These are phyloP conservation scores for Stygiomarasmius scandens DNA, from an alignment of 1,284 basidiomycete genomes.

Conservation along the genomic window DNA sequence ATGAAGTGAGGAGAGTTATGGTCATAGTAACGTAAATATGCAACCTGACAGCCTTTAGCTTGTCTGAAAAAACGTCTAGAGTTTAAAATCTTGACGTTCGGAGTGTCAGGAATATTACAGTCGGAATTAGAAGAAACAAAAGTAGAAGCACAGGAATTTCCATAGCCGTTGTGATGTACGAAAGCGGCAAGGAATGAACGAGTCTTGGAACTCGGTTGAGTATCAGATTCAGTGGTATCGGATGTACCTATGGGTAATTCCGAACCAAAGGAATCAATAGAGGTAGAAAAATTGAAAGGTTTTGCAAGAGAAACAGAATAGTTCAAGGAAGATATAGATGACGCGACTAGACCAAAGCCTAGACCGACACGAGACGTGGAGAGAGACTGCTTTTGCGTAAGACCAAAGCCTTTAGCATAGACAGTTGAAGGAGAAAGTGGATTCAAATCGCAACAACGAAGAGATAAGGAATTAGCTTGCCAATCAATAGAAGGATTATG, in stretches of 20 bases:
- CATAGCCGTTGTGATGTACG: constrained; percentile 1
- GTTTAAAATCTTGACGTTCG: not conserved
- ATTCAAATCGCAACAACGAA: constrained; percentile 8
- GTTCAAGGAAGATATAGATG: not conserved
- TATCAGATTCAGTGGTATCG: not conserved
- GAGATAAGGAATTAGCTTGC: not conserved
- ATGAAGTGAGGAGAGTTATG: not conserved
- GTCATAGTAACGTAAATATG: not conserved
- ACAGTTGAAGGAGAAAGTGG: constrained; percentile 11
- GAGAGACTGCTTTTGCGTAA: not conserved
- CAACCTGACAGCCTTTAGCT: not conserved
- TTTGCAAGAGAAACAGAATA: not conserved
- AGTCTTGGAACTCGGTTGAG: not conserved
- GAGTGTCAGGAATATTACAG: not conserved
- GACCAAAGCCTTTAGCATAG: constrained; percentile 12
- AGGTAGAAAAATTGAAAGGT: not conserved
- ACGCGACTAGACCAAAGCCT: not conserved
- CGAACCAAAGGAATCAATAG: too few relatives aligned
- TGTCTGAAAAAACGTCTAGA: not conserved
- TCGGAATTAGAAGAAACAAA: not conserved
- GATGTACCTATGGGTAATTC: not conserved
- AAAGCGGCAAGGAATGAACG: not conserved
- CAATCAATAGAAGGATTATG: constrained; percentile 21
- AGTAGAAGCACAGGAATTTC: not conserved
- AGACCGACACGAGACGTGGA: not conserved